Conservation (phyloP, 2,329 filamentous ascomycete species). For the Aspergillus japonicus region DNA sequence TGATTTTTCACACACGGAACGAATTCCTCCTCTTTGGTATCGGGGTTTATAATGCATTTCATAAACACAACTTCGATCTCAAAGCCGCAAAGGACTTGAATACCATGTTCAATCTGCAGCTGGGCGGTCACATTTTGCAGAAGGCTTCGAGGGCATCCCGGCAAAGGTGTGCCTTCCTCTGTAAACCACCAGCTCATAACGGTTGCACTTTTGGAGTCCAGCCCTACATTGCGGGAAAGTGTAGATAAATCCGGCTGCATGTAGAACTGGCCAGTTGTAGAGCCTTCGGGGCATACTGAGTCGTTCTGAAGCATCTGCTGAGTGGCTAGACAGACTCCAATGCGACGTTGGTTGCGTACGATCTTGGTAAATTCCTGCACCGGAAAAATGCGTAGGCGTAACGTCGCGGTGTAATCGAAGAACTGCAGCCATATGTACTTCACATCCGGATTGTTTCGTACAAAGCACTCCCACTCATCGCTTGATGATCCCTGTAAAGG, state of each 20-base stretch:
- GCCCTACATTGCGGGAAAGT: slow-evolving; percentile 58
- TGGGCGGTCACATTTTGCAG: slow-evolving; percentile 56
- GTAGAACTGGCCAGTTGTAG: slow-evolving; percentile 63
- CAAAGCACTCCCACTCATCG: slow-evolving; percentile 46
- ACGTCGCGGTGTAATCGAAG: slow-evolving; percentile 72
- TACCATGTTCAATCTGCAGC: slow-evolving; percentile 53
- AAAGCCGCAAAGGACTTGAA: slow-evolving; percentile 69
- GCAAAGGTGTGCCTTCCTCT: slow-evolving; percentile 51
- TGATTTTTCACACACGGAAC: slow-evolving; percentile 61
- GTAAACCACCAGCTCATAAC: slow-evolving; percentile 67
- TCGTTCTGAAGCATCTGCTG: slow-evolving; percentile 71
- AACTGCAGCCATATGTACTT: slow-evolving; percentile 74
- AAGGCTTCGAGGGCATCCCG: slow-evolving; percentile 65
- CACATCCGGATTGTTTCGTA: slow-evolving; percentile 50
- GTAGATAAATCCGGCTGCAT: slow-evolving; percentile 66
- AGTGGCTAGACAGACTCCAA: slow-evolving; percentile 64
- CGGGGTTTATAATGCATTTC: slow-evolving; percentile 42
- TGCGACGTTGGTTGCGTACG: slow-evolving; percentile 47
- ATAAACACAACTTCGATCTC: slow-evolving; percentile 79
- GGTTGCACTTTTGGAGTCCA: slow-evolving; percentile 59
- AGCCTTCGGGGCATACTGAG: slow-evolving; percentile 50
- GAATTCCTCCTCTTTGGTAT: slow-evolving; percentile 30
- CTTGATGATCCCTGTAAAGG: slow-evolving; percentile 4
- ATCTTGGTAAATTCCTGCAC: slow-evolving; percentile 55
- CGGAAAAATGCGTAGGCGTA: slow-evolving; percentile 67